Evolutionary conservation across 805 yeast species (phyloP).

Genomic region (Wickerhamiella parazyma): DNA sequence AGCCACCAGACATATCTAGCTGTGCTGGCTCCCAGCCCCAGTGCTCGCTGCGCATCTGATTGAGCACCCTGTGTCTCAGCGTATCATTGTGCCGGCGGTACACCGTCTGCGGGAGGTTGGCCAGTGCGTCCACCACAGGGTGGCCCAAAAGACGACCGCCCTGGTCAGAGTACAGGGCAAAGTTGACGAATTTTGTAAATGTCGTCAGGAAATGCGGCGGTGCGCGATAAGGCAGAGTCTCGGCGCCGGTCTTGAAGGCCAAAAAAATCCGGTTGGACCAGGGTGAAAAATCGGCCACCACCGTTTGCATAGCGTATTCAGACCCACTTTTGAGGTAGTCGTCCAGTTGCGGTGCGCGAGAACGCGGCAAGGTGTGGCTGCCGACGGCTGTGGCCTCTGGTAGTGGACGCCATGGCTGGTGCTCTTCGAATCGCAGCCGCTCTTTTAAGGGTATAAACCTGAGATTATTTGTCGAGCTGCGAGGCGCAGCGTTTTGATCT

Average conservation of each 20-base stretch:
- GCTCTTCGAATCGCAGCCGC: not conserved
- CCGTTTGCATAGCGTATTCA: not conserved
- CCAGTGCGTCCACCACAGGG: constrained; percentile 24
- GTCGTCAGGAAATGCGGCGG: constrained; percentile 28
- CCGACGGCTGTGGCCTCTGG: not conserved
- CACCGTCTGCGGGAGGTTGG: constrained; percentile 15
- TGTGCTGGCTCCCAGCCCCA: constrained; percentile 16
- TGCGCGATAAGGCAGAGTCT: constrained; percentile 25
- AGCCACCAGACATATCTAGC: constrained; percentile 19
- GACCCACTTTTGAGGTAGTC: not conserved
- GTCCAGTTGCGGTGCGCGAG: not conserved
- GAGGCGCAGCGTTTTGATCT: not conserved
- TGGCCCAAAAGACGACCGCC: constrained; percentile 23
- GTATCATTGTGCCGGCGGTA: constrained; percentile 13
- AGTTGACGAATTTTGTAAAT: constrained; percentile 23
- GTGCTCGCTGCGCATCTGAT: constrained; percentile 18
- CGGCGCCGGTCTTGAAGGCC: constrained; percentile 28
- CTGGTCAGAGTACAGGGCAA: constrained; percentile 26
- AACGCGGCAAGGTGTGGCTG: not conserved
- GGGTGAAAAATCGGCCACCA: not conserved
- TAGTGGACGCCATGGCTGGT: not conserved
- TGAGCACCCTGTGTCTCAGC: constrained; percentile 21
- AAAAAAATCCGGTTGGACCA: constrained; percentile 19
- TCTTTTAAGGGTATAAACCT: not conserved
- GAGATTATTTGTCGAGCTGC: not conserved